Conservation (phyloP, 2,329 filamentous ascomycete genomes). For the Claviceps sp. region DNA sequence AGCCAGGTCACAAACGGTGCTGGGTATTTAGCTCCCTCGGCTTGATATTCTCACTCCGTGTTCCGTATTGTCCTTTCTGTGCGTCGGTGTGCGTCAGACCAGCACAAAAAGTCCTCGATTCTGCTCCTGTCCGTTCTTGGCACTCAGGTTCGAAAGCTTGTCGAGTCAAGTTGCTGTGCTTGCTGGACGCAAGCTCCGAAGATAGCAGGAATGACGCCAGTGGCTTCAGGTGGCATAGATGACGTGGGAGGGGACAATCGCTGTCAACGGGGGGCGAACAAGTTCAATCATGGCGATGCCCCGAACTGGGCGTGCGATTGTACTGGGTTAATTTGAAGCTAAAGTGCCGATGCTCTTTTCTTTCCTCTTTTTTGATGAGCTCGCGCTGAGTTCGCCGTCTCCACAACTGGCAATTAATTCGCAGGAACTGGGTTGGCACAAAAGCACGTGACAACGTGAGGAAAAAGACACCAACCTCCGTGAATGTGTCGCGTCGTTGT, state of each 20-base stretch:
- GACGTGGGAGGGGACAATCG: neutral
- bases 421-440: neutral
- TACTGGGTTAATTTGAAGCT: neutral
- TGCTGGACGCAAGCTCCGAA: neutral
- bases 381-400: neutral
- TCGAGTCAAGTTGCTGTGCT: neutral
- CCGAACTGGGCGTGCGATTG: neutral
- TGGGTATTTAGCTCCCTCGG: too few relatives aligned
- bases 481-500: too few relatives aligned
- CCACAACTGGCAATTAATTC: neutral
- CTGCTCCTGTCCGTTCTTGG: neutral
- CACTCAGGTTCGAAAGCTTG: neutral
- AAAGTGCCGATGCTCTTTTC: neutral
- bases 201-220: neutral
- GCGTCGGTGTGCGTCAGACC: too few relatives aligned
- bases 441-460: slow-evolving; percentile 3
- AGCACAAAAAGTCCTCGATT: neutral
- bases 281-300: neutral
- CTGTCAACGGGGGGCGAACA: neutral
- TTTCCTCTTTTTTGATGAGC: neutral
- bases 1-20: too few relatives aligned
- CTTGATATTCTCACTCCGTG: too few relatives aligned
- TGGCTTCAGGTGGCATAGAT: neutral
- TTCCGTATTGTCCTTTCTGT: too few relatives aligned
- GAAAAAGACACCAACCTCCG: too few relatives aligned